Evolutionary conservation across 2,329 filamentous ascomycete genomes (phyloP).

Genomic region (Didymella exigua): DNA sequence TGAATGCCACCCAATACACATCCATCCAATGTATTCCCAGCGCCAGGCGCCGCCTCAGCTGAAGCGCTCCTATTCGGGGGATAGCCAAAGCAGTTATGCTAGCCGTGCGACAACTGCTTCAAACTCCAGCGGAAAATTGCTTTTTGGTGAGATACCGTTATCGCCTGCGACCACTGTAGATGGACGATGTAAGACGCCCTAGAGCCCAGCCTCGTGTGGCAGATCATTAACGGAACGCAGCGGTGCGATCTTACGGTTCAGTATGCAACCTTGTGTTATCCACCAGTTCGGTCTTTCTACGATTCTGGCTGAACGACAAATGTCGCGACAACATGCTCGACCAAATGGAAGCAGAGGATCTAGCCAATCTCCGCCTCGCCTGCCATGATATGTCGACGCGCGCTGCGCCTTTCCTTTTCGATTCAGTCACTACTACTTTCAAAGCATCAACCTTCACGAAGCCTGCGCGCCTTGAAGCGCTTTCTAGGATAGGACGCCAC

Average conservation of each 20-base stretch:
- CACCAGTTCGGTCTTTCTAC: slow-evolving; percentile 55
- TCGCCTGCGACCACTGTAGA: slow-evolving; percentile 47
- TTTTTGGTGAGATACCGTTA: slow-evolving; percentile 58
- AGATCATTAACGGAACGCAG: slow-evolving; percentile 39
- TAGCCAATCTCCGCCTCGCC: slow-evolving; percentile 64
- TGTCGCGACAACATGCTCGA: slow-evolving; percentile 54
- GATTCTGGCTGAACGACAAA: slow-evolving; percentile 56
- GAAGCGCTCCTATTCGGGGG: slow-evolving; percentile 46
- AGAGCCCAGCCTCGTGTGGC: slow-evolving; percentile 10
- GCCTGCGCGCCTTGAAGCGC: slow-evolving; percentile 72
- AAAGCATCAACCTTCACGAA: slow-evolving; percentile 76
- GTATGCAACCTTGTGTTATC: slow-evolving; percentile 57
- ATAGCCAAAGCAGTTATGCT: slow-evolving; percentile 46
- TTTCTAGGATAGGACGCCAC: slow-evolving; percentile 78
- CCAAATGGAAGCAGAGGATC: slow-evolving; percentile 49
- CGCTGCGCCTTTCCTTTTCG: slow-evolving; percentile 72
- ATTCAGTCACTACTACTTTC: slow-evolving; percentile 72
- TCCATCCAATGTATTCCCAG: slow-evolving; percentile 41
- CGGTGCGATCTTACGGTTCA: slow-evolving; percentile 53
- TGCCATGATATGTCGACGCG: slow-evolving; percentile 74
- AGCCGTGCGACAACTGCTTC: slow-evolving; percentile 44
- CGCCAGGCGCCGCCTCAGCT: slow-evolving; percentile 43
- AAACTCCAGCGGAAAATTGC: slow-evolving; percentile 47
- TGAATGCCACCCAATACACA: slow-evolving; percentile 25
- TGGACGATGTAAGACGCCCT: slow-evolving; percentile 43